Base-by-base conservation (phyloP, 2,329 filamentous ascomycete genomes). In the Dothidotthia symphoricarpi region DNA sequence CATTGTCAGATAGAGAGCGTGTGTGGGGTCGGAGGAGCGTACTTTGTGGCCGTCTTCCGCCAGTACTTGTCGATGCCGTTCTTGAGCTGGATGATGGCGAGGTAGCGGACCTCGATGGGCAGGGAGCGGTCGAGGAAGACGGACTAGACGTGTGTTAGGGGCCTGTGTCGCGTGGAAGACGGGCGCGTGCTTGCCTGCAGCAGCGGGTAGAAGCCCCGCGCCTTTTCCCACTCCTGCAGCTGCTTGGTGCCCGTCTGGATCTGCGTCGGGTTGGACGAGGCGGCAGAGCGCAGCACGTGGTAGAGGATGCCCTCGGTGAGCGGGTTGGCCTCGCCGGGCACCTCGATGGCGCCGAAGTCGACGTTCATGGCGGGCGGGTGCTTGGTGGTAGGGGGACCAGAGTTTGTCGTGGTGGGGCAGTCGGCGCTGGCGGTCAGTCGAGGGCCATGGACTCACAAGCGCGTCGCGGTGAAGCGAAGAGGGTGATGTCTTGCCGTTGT, bases 31-130 rank as follows among this genome's bases (percentile, higher is more conserved):
- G 19, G 9, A 9, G 19, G 19, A 22, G 12, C 36, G 37, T 80
- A 78, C 62, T 83, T 81, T 39, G 85, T 78, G 33, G 87, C 81
- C 24, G 86, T 86, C 62, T 76, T 88, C 61, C 93, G 80, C 93
- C 93, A 98, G 67, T 89, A 88, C 63, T 85, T 89, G 64, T 97
- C 91, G 67, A 97, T 90, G 38, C 90, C 93, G 66, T 97, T 96
- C 66, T 97, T 97, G 36, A 98, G 76, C 63, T 95, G 87, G 52
- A 97, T 95, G 41, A 97, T 81, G 37, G 91, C 86, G 9, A 96
- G 82, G 59, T 95, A 89, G 45, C 93, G 86, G 36, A 91, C 79
- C 57, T 94, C 83, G 41, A 80, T 69, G 1, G 88, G 86, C 1
- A 94, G 72, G 2, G 81, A 81, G 45, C 81, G 82, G 69, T 95